A percentile compares a stretch with the other conserved stretches of the same genome.
These are phyloP conservation scores for Phaseolus lunatus DNA, from an alignment of 306 rosid genomes.

Conservation along the genomic window DNA sequence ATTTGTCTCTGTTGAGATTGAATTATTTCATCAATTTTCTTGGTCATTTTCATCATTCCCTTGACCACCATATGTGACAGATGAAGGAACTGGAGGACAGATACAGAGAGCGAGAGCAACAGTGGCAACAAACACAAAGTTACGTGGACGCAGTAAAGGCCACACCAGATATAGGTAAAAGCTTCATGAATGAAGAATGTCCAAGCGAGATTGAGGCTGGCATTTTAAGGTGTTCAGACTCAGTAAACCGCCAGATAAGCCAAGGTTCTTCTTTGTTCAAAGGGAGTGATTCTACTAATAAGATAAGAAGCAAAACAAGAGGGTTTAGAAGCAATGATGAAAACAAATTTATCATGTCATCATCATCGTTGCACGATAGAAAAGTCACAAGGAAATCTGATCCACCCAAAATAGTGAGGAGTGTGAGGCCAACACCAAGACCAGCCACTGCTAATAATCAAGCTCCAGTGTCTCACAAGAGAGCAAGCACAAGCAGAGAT, in stretches of 20 bases:
- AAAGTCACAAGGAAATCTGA: constrained; percentile 77
- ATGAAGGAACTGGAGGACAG: constrained; percentile 74
- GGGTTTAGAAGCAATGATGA: constrained; percentile 74
- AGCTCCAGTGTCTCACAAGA: constrained; percentile 67
- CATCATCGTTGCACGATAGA: constrained; percentile 51
- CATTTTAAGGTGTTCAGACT: constrained; percentile 65
- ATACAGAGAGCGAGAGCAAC: constrained; percentile 64
- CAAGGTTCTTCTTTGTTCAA: constrained; percentile 58
- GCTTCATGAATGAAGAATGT: constrained; percentile 50
- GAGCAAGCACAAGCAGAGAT: constrained; percentile 76
- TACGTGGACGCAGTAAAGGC: constrained; percentile 57
- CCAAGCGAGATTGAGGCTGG: constrained; percentile 61
- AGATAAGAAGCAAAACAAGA: constrained; percentile 63
- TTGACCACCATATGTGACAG: constrained; percentile 48
- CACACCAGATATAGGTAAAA: constrained; percentile 59
- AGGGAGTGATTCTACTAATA: constrained; percentile 64
- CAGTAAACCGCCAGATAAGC: constrained; percentile 52
- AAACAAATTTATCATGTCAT: constrained; percentile 50
- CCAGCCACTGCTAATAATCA: constrained; percentile 56
- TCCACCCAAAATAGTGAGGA: constrained; percentile 68
- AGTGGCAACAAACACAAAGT: constrained; percentile 52
- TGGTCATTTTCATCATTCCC: background rate
- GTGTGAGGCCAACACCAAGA: constrained; percentile 59
- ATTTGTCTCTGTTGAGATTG: background rate
- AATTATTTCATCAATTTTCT: background rate